A percentile compares a stretch with the other conserved stretches of the same genome.
phyloP scores from a whole-genome alignment of 176 grass and related monocot genomes.

The Bothriochloa decipiens region DNA sequence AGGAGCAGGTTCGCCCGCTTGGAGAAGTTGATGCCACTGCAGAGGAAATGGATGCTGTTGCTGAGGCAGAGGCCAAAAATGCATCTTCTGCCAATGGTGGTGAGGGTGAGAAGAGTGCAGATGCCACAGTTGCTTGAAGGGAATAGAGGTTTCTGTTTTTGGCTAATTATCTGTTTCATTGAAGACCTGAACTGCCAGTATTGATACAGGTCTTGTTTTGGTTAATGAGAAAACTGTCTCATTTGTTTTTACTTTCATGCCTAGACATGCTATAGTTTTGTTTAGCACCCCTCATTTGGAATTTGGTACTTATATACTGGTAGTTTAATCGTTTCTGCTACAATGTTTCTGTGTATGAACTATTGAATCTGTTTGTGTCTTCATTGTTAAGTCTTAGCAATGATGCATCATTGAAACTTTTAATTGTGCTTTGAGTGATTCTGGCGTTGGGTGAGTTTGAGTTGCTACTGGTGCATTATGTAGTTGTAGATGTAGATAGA shows the following conservation, averaged over 20 bases:
- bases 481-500: neutral
- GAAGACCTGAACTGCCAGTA: slow-evolving; percentile 28
- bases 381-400: neutral
- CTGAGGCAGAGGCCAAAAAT: slow-evolving; percentile 55
- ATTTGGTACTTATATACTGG: slow-evolving; percentile 2
- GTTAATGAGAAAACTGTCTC: slow-evolving; percentile 22
- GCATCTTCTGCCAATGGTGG: neutral
- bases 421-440: neutral
- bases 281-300: neutral
- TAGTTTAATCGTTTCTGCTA: neutral
- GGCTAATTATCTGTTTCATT: slow-evolving; percentile 29
- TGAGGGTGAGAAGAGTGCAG: slow-evolving; percentile 36
- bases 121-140: slow-evolving; percentile 47
- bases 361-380: neutral
- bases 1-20: slow-evolving; percentile 70
- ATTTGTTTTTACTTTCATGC: slow-evolving; percentile 14
- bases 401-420: neutral
- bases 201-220: slow-evolving; percentile 14
- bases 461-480: neutral
- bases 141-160: slow-evolving; percentile 8
- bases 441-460: neutral
- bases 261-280: slow-evolving; percentile 28
- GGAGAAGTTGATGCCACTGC: slow-evolving; percentile 59
- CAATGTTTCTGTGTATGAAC: slow-evolving; percentile 7
- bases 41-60: slow-evolving; percentile 60